Evolutionary conservation across 345 rosid species (phyloP).

Genomic region (Alliaria petiolata): DNA sequence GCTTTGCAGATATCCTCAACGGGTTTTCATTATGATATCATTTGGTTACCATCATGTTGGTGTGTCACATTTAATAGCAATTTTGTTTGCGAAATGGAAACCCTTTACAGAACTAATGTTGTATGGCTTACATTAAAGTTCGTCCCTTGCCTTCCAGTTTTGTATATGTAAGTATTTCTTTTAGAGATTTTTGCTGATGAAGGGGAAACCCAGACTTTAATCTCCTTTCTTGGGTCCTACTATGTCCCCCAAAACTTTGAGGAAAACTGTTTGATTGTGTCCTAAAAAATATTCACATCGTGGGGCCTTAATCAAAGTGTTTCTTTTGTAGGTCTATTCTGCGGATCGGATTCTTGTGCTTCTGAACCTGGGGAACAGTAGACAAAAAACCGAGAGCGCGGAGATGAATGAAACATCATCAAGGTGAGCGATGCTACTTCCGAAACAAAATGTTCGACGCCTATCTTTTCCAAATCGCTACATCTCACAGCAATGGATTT

Average conservation of each 20-base stretch:
- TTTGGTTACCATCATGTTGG: background rate
- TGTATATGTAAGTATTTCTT: background rate
- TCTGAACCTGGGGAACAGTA: conserved; percentile 82
- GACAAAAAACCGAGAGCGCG: conserved; percentile 90
- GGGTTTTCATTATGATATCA: background rate
- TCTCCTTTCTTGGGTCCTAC: background rate
- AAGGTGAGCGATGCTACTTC: conserved; percentile 42
- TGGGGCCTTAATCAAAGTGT: conserved; percentile 3
- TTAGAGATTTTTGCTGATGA: background rate
- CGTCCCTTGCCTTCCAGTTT: background rate
- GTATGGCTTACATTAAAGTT: background rate
- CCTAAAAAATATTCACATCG: background rate
- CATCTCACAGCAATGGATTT: background rate
- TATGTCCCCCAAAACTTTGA: background rate
- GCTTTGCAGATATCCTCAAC: background rate
- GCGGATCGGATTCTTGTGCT: conserved; percentile 91
- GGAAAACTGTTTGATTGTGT: background rate
- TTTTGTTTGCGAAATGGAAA: background rate
- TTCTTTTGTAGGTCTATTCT: conserved; percentile 63
- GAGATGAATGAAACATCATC: conserved; percentile 92
- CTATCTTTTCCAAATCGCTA: background rate
- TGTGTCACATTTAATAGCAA: background rate
- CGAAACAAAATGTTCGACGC: background rate
- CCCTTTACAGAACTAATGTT: background rate
- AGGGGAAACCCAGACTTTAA: background rate